Conservation (phyloP, 2,329 filamentous ascomycete species). For the Aspergillus latus region DNA sequence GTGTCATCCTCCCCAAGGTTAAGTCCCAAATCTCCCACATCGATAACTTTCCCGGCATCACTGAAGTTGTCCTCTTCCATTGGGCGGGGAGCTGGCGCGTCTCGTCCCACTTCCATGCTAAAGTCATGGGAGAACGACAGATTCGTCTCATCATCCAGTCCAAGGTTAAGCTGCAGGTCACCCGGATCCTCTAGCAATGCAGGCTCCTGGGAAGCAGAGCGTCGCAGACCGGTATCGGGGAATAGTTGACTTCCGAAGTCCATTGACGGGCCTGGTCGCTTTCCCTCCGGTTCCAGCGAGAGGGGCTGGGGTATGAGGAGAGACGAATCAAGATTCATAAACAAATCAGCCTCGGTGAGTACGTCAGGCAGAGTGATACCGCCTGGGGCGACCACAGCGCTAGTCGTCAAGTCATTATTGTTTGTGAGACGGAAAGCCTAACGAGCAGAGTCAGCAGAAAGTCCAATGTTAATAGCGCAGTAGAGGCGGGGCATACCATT, state of each 20-base stretch:
- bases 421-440: constrained; percentile 92
- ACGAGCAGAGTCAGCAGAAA: constrained; percentile 33
- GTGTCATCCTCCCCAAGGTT: constrained; percentile 51
- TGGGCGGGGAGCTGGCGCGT: constrained; percentile 68
- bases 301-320: constrained; percentile 77
- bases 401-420: constrained; percentile 91
- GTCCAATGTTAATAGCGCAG: background rate
- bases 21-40: constrained; percentile 51
- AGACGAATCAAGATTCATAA: constrained; percentile 78
- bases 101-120: constrained; percentile 87
- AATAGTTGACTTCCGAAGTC: constrained; percentile 77
- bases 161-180: constrained; percentile 67
- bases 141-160: constrained; percentile 57
- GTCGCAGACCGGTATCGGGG: constrained; percentile 59
- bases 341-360: constrained; percentile 88
- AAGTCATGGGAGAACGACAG: constrained; percentile 61
- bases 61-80: constrained; percentile 55
- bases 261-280: constrained; percentile 36
- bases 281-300: constrained; percentile 37
- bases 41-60: constrained; percentile 65
- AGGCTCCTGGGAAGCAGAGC: constrained; percentile 50
- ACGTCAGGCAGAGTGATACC: constrained; percentile 86
- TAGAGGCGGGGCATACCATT: constrained; percentile 64
- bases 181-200: constrained; percentile 58
- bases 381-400: constrained; percentile 71